Percentiles rank a stretch among this genome's conserved stretches.
Conservation (phyloP, 352 stramenopile species). For the Globisporangium echinulatum region DNA sequence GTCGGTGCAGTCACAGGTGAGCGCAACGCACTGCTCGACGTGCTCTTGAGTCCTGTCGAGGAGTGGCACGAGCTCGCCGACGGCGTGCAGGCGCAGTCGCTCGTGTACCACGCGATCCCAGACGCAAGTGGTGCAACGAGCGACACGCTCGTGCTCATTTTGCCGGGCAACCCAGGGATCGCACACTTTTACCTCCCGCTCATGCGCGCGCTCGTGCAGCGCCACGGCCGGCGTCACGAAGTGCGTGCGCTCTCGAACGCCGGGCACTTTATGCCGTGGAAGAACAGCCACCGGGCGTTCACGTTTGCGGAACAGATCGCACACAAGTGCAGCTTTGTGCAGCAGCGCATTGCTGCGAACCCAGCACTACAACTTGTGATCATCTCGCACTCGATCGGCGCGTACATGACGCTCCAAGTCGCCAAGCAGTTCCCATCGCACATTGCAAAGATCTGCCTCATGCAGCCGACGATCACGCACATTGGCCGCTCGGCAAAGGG, state of each 20-base stretch:
- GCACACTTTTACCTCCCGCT: conserved; percentile 61
- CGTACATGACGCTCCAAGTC: conserved; percentile 48
- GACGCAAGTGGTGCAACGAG: conserved; percentile 7
- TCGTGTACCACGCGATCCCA: conserved; percentile 35
- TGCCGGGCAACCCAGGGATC: conserved; percentile 62
- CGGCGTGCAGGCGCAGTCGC: conserved; percentile 32
- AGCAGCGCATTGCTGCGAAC: conserved; percentile 32
- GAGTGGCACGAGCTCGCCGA: conserved; percentile 49
- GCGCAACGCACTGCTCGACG: conserved; percentile 11
- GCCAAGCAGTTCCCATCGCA: conserved; percentile 42
- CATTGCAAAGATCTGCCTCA: conserved; percentile 53
- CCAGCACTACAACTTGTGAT: conserved; percentile 41
- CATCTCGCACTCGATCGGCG: conserved; percentile 65
- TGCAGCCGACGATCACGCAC: conserved; percentile 67
- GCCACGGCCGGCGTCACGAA: conserved; percentile 31
- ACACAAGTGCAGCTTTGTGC: conserved; percentile 48
- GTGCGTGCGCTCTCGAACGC: conserved; percentile 54
- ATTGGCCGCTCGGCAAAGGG: conserved; percentile 45
- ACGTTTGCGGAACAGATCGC: conserved; percentile 51
- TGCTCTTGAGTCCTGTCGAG: conserved; percentile 20
- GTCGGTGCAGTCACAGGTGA: neutral
- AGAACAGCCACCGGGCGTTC: conserved; percentile 44
- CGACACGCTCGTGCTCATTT: conserved; percentile 49
- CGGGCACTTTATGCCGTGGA: conserved; percentile 61
- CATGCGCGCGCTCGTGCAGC: conserved; percentile 43